phyloP scores from a whole-genome alignment of 805 yeast species.

The Tetrapisispora arboricola region DNA sequence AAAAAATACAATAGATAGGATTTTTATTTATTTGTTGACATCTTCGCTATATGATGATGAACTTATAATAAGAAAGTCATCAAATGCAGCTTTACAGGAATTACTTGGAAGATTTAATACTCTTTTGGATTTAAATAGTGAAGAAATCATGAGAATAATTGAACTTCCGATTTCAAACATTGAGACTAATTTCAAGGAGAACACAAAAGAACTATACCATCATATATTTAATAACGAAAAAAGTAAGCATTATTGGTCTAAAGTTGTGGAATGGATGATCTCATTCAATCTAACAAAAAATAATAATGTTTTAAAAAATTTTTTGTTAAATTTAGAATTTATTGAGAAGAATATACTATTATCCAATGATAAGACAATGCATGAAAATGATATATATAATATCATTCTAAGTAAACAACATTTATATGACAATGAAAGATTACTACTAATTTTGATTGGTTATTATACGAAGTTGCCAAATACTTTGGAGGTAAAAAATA shows the following conservation, averaged over 20 bases:
- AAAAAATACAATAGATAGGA: conserved; percentile 18
- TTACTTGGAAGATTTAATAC: conserved; percentile 55
- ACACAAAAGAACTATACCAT: conserved; percentile 25
- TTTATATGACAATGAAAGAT: not conserved
- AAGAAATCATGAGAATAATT: conserved; percentile 36
- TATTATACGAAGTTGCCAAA: conserved; percentile 1
- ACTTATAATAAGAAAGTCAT: conserved; percentile 64
- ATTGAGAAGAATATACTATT: conserved; percentile 5
- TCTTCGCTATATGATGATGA: conserved; percentile 64
- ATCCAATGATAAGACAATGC: not conserved
- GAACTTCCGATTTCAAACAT: conserved; percentile 49
- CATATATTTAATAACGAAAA: conserved; percentile 9
- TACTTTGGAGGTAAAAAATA: conserved; percentile 7
- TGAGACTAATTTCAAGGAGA: conserved; percentile 31
- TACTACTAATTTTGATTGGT: conserved; percentile 3
- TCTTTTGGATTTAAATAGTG: conserved; percentile 22
- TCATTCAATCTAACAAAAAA: conserved; percentile 9
- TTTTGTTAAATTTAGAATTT: conserved; percentile 6
- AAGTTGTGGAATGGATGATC: conserved; percentile 20
- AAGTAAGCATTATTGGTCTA: conserved; percentile 13
- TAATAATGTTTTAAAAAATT: conserved; percentile 12
- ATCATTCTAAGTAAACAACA: not conserved
- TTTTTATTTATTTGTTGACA: conserved; percentile 31
- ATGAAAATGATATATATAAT: not conserved
- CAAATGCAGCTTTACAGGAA: conserved; percentile 82